phyloP scores from a whole-genome alignment of 208 protist species.

The Leishmania tropica region DNA sequence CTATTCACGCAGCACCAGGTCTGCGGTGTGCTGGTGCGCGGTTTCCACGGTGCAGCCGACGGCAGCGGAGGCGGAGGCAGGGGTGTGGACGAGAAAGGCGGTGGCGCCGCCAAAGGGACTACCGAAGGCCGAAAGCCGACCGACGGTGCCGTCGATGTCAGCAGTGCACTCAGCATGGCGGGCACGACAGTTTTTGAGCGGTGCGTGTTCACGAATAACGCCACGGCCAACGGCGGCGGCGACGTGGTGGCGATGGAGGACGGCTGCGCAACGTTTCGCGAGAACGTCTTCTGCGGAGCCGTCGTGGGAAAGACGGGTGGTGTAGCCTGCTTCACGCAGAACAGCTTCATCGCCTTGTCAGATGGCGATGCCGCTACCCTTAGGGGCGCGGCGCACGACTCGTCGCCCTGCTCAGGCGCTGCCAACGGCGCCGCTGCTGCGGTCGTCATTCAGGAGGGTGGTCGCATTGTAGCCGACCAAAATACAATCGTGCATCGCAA shows the following conservation, averaged over 20 bases:
- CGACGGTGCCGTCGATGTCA: background rate
- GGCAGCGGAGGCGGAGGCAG: background rate
- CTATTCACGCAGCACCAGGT: conserved; percentile 37
- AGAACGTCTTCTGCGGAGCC: conserved; percentile 73
- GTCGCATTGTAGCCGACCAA: conserved; percentile 35
- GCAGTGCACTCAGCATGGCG: background rate
- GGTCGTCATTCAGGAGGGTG: conserved; percentile 53
- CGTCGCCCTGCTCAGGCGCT: background rate
- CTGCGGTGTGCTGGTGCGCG: conserved; percentile 64
- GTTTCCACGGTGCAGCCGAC: conserved; percentile 4
- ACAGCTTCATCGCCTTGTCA: conserved; percentile 42
- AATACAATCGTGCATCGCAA: conserved; percentile 59
- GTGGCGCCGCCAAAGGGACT: background rate
- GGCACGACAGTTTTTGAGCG: conserved; percentile 46
- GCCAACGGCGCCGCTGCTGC: conserved; percentile 12
- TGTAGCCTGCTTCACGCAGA: conserved; percentile 49
- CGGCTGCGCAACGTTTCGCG: conserved; percentile 58
- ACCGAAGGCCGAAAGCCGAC: background rate
- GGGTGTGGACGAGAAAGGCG: background rate
- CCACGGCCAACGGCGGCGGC: conserved; percentile 35
- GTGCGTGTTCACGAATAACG: conserved; percentile 71
- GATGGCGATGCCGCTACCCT: background rate
- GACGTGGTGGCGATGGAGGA: conserved; percentile 64
- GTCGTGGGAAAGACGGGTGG: conserved; percentile 61
- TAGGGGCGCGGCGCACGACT: conserved; percentile 5